Evolutionary conservation across 2,329 filamentous ascomycete genomes (phyloP), one percentile per base, ranked within the genome.

Genomic region (Fusarium foetens): DNA sequence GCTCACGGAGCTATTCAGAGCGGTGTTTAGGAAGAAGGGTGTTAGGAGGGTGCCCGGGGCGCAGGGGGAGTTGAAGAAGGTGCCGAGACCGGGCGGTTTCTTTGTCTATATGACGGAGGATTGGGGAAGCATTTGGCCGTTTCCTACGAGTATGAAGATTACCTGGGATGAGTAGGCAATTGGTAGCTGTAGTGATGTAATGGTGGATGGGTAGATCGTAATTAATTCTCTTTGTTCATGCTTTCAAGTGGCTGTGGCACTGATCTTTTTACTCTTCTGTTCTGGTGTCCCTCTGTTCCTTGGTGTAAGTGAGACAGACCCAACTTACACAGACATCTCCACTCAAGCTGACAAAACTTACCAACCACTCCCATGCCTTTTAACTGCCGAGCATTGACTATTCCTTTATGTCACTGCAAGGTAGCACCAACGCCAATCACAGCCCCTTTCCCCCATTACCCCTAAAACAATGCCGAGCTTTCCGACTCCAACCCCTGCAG

Each of bases 21-120:
- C 88, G 2, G 81, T 93, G 4, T 92, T 91, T 75, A 83, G 85
- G 65, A 83, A 89, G 73, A 85, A 87, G 72, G 90, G 89, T 59
- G 79, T 94, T 16, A 83, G 89, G 10, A 85, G 90, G 35, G 90
- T 88, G 0, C 83, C 88, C 0, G 92, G 92, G 0, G 81, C 87
- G 1, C 89, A 92, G 80, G 92, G 92, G 0, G 82, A 89, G 76
- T 79, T 94, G 71, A 93, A 93, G 84, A 91, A 89, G 83, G 84
- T 93, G 4, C 81, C 84, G 0, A 84, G 85, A 13, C 82, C 84
- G 1, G 88, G 86, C 1, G 89, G 88, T 0, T 87, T 86, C 78
- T 87, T 84, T 14, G 81, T 88, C 11, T 94, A 93, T 78, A 83
- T 93, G 84, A 86, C 87, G 41, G 88, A 92, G 80, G 90, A 93